Base-by-base conservation (phyloP, 371 early-diverging fungal genomes). In the Zychaea mexicana region DNA sequence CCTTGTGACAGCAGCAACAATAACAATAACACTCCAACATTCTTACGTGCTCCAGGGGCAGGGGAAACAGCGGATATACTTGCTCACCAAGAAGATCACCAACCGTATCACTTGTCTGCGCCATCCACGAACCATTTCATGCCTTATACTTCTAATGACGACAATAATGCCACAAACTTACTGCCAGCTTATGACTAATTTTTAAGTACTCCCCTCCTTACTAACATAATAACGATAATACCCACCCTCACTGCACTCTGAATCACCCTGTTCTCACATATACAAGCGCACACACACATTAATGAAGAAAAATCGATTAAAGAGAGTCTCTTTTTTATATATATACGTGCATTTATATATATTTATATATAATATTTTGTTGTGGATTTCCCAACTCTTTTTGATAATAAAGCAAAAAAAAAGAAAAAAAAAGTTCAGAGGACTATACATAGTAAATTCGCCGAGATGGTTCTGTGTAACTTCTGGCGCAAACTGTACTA, bases 141-240 rank as follows among this genome's bases (percentile, higher is more conserved):
- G 54, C 28, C 53, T 53, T 61, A 61, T 53, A 32, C 62, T 49
- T 49, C 49, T 36, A 58, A 58, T 39, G 59, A 58, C 8, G 59
- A 58, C 28, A 58, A 39, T 19, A 58, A 58, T 58, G 8, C 19
- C 24, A 54, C 33, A 3, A 54, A 27, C 4, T 30, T 54, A 30
- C 19, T 57, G n/a, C 57, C 39, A 15, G 39, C 57, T 38, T 60
- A 60, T 46, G 60, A 60, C 27, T 42, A 60, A 60, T 22, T 28
- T 38, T 4, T 26, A 53, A 53, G 8, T 10, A 24, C 49, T 56
- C 27, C 31, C 3, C 38, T 36, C 38, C n/a, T n/a, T n/a, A 8
- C 12, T 33, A 8, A 33, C 45, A 45, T 3, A 22, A 49, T 49
- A 24, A 22, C 2, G n/a, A 19, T 22, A 49, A 2, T 24, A 22